Evolutionary conservation across 768 basidiomycete species (phyloP).

Genomic region (Candolleomyces efflorescens): DNA sequence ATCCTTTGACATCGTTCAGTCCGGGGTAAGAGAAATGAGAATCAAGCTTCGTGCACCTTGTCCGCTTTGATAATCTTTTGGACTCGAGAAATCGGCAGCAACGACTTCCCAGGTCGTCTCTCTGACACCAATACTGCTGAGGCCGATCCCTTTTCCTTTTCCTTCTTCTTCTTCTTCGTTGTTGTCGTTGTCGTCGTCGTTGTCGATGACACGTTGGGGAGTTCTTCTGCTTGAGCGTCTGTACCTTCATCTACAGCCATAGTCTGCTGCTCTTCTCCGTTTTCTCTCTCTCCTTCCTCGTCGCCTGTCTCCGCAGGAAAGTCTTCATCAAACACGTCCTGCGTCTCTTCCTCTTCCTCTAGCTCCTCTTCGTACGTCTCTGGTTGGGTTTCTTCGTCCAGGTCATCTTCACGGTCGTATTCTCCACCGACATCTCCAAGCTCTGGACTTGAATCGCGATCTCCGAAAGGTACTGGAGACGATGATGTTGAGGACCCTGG

Average conservation of each 20-base stretch:
- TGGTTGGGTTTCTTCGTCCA: not conserved
- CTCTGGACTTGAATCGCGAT: no score
- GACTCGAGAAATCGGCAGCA: constrained; percentile 73
- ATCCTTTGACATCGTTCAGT: constrained; percentile 44
- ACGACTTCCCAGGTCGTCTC: constrained; percentile 56
- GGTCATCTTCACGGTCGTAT: not conserved
- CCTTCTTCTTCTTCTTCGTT: not conserved
- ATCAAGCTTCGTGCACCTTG: constrained; percentile 42
- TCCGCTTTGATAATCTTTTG: constrained; percentile 87
- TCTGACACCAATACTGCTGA: constrained; percentile 13
- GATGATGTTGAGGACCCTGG: not conserved
- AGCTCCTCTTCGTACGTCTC: not conserved
- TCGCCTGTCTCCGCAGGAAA: not conserved
- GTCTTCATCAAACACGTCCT: constrained; percentile 6
- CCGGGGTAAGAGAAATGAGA: not conserved
- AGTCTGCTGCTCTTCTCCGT: constrained; percentile 4
- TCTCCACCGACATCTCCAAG: no score
- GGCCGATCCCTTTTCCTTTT: not conserved
- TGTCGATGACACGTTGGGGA: not conserved
- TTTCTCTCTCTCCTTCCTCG: constrained; percentile 3
- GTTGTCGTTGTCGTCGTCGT: not conserved
- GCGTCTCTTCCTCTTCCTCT: constrained; percentile 6
- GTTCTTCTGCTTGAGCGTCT: constrained; percentile 1
- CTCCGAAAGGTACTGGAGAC: not conserved
- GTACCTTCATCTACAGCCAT: not conserved